Evolutionary conservation across 2,329 filamentous ascomycete genomes (phyloP), one percentile per base, ranked within the genome.

Genomic region (Talaromyces sp.): DNA sequence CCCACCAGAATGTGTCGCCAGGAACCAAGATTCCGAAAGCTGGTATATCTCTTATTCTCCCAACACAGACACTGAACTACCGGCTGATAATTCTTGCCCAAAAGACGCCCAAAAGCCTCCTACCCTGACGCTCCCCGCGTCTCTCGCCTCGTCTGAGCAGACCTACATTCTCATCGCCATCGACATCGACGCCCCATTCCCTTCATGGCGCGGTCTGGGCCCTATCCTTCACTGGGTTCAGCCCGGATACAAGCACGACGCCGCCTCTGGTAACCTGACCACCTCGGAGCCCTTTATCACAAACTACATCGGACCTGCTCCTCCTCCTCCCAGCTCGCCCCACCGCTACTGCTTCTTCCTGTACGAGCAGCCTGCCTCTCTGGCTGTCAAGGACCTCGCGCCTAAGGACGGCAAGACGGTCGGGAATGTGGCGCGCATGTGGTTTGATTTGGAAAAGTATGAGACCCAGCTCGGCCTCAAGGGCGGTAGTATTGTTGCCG

Each of bases 221-320:
- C 81, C 82, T 1, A 73, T 82, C 34, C 66, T 82, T 58, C 82
- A 83, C 70, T 82, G 79, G 73, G 68, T 81, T 55, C 79, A 82
- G 63, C 75, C 76, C 0, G 76, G 76, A 42, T 66, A 81, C 58
- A 65, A 67, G 31, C 31, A 36, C 9, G 61, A 60, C 10, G 44
- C 61, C 14, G 31, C 31, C 6, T 54, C 57, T 14, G 57, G 57
- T 14, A 18, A 27, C 8, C 28, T 63, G 16, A 40, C 28, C 12
- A 50, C 59, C 14, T 54, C 61, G 3, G 61, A 57, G 4, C 50
- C 58, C 7, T 60, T 58, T 12, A 63, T 63, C 27, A 5, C 54
- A 30, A 61, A 63, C 55, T 63, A 61, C 50, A 63, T 63, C 14
- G 54, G 47, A n/a, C 61, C 61, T 7, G 57, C 61, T 9, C 61